phyloP scores from a whole-genome alignment of 306 rosid genomes.

The Ziziphus jujuba region DNA sequence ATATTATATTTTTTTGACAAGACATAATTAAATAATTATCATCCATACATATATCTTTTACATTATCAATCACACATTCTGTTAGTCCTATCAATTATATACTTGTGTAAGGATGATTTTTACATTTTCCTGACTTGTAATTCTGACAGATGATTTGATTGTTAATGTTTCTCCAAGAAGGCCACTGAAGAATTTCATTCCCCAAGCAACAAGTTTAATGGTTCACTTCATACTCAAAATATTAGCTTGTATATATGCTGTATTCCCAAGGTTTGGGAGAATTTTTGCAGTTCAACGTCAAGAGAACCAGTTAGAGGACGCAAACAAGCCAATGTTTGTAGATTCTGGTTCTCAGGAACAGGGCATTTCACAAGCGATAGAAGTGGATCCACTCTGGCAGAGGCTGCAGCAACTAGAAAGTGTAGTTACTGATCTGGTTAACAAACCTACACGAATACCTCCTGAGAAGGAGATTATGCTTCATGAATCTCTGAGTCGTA shows the following conservation, averaged over 20 bases:
- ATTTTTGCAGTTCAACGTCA: slow-evolving; percentile 28
- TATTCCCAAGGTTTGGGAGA: slow-evolving; percentile 49
- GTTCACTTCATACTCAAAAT: slow-evolving; percentile 47
- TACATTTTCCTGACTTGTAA: slow-evolving; percentile 29
- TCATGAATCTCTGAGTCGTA: slow-evolving; percentile 87
- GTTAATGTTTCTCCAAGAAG: slow-evolving; percentile 40
- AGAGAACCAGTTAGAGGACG: slow-evolving; percentile 29
- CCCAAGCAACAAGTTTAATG: slow-evolving; percentile 38
- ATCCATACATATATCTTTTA: neutral
- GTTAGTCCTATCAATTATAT: slow-evolving; percentile 9
- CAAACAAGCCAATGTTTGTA: slow-evolving; percentile 25
- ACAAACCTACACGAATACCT: slow-evolving; percentile 84
- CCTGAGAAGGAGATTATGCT: slow-evolving; percentile 88
- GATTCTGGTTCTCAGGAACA: slow-evolving; percentile 52
- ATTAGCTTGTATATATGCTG: slow-evolving; percentile 53
- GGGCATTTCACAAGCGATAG: slow-evolving; percentile 32
- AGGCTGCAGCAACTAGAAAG: slow-evolving; percentile 82
- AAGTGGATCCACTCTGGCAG: slow-evolving; percentile 64
- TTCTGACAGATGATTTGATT: slow-evolving; percentile 51
- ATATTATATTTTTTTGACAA: too few relatives aligned
- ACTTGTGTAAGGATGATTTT: slow-evolving; percentile 15
- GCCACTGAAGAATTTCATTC: slow-evolving; percentile 39
- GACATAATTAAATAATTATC: neutral
- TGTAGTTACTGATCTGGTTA: slow-evolving; percentile 64
- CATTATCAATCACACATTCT: slow-evolving; percentile 9